These are phyloP conservation scores for Nakazawaea populi DNA, from an alignment of 805 yeast species.

Conservation along the genomic window DNA sequence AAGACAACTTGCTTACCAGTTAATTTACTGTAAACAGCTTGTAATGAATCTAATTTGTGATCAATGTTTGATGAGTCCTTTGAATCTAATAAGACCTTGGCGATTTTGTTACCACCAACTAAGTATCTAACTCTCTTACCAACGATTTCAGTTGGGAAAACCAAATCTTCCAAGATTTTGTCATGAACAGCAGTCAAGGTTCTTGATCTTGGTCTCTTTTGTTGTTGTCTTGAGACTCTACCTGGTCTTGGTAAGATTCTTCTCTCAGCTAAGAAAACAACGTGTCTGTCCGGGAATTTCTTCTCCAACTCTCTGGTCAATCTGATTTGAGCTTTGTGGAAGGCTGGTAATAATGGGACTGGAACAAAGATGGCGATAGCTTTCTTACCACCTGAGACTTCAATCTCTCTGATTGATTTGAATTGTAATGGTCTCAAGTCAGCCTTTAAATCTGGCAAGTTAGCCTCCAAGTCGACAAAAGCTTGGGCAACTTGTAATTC, in stretches of 20 bases:
- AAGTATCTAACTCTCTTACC: slow-evolving; percentile 99
- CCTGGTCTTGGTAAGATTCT: slow-evolving; percentile 99
- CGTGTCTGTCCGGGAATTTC: slow-evolving; percentile 99
- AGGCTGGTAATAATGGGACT: slow-evolving; percentile 84
- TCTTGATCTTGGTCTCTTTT: slow-evolving; percentile 99
- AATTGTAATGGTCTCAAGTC: slow-evolving; percentile 98
- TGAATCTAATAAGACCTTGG: slow-evolving; percentile 95
- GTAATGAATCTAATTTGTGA: slow-evolving; percentile 99
- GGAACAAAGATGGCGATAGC: slow-evolving; percentile 98
- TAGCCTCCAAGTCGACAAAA: slow-evolving; percentile 88
- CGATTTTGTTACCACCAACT: slow-evolving; percentile 98
- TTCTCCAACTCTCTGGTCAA: slow-evolving; percentile 99
- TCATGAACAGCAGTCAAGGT: slow-evolving; percentile 98
- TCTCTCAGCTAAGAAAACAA: slow-evolving; percentile 98
- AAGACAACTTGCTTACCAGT: slow-evolving; percentile 99
- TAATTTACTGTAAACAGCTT: slow-evolving; percentile 95
- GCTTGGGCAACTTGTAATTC: slow-evolving; percentile 99
- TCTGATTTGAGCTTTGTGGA: slow-evolving; percentile 97
- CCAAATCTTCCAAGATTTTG: slow-evolving; percentile 97
- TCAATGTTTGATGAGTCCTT: slow-evolving; percentile 96
- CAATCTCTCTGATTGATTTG: slow-evolving; percentile 97
- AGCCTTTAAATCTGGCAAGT: slow-evolving; percentile 94
- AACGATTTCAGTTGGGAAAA: slow-evolving; percentile 98
- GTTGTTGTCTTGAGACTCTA: slow-evolving; percentile 87
- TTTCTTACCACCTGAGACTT: slow-evolving; percentile 97